Conservation (phyloP, 495 filamentous ascomycete species). For the Hypomontagnella monticulosa region DNA sequence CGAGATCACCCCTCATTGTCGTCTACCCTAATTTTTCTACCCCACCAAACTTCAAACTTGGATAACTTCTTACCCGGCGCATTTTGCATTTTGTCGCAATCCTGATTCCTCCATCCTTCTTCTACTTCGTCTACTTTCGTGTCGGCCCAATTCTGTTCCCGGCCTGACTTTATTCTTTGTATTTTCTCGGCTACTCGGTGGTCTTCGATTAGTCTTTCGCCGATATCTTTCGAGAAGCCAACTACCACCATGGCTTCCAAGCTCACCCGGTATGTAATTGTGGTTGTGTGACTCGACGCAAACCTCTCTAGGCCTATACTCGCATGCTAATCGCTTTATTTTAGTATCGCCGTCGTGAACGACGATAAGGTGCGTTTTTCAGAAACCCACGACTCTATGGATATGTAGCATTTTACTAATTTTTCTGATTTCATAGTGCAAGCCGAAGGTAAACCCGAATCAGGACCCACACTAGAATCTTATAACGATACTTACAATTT, state of each 20-base stretch:
- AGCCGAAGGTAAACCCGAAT: conserved; percentile 78
- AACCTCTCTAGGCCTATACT: conserved; percentile 3
- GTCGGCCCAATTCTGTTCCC: background rate
- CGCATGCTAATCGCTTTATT: conserved; percentile 26
- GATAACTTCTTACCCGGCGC: conserved; percentile 20
- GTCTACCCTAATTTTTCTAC: conserved; percentile 41
- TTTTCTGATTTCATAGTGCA: conserved; percentile 72
- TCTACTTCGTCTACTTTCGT: too few relatives aligned
- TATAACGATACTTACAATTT: conserved; percentile 16
- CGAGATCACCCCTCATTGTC: conserved; percentile 10
- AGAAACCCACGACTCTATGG: conserved; percentile 6
- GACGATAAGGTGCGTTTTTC: conserved; percentile 82
- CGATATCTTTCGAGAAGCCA: conserved; percentile 9
- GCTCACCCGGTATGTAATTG: conserved; percentile 48
- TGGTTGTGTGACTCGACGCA: conserved; percentile 4
- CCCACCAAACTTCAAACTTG: conserved; percentile 21
- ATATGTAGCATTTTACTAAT: conserved; percentile 19
- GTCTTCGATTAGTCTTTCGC: background rate
- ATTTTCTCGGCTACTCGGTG: conserved; percentile 24
- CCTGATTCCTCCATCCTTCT: background rate
- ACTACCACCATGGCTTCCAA: conserved; percentile 49
- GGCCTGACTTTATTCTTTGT: conserved; percentile 4
- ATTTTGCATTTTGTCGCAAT: conserved; percentile 34
- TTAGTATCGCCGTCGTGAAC: conserved; percentile 96
- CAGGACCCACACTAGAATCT: background rate